Conservation (phyloP, 306 rosid species). For the Vicia sativa region DNA sequence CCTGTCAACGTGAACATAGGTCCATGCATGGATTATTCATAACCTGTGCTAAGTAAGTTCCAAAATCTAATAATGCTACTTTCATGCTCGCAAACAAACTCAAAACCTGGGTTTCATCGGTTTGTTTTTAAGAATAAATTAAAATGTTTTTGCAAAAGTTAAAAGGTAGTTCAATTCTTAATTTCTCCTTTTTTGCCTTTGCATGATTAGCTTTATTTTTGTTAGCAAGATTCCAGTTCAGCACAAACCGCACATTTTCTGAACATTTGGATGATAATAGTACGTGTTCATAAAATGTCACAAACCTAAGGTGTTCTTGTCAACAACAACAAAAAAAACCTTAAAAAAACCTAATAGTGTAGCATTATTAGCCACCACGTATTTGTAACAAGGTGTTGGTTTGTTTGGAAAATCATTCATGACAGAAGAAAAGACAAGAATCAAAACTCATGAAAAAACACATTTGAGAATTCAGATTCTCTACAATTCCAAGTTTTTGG, state of each 20-base stretch:
- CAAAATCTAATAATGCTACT: slow-evolving; percentile 32
- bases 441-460: too few species aligned
- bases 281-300: too few species aligned
- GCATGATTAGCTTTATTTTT: neutral
- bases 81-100: slow-evolving; percentile 45
- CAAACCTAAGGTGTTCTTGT: too few species aligned
- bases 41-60: neutral
- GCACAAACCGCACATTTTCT: neutral
- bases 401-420: too few species aligned
- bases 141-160: slow-evolving; percentile 22
- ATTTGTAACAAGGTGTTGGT: too few species aligned
- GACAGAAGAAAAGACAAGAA: too few species aligned
- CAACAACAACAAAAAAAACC: too few species aligned
- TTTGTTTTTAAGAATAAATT: slow-evolving; percentile 44
- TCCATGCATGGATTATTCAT: slow-evolving; percentile 10
- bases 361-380: too few species aligned
- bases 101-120: slow-evolving; percentile 50
- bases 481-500: too few species aligned
- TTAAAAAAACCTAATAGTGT: too few species aligned
- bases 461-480: too few species aligned
- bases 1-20: slow-evolving; percentile 10
- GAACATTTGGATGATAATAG: too few species aligned
- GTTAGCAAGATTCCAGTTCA: neutral
- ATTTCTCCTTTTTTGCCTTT: neutral
- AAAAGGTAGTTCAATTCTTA: neutral